Percentiles rank a stretch among this genome's conserved stretches.
Conservation (phyloP, 139 green algal genomes). For the Astrephomene gubernaculifera region DNA sequence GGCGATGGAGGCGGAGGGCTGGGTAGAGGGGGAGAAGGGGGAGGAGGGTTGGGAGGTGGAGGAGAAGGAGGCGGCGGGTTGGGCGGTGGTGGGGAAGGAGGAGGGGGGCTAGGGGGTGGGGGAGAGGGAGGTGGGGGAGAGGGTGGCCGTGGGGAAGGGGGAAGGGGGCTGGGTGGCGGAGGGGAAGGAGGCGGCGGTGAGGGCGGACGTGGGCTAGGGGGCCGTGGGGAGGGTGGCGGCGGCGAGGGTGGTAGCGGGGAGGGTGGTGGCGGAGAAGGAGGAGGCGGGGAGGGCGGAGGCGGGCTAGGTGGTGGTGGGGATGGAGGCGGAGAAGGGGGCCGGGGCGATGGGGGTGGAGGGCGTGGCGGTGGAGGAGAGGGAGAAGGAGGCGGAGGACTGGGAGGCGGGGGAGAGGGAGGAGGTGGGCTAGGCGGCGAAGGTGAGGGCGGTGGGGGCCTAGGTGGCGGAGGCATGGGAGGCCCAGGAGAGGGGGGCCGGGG, state of each 20-base stretch:
- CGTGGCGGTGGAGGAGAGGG: neutral
- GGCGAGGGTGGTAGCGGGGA: neutral
- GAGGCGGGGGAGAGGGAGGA: neutral
- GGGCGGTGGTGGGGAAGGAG: neutral
- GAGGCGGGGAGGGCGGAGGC: neutral
- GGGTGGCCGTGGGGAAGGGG: neutral
- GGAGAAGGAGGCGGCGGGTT: neutral
- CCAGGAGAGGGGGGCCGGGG: too few relatives aligned
- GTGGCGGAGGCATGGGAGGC: neutral
- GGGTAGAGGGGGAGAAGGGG: neutral
- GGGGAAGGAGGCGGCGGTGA: neutral
- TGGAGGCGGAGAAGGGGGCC: neutral
- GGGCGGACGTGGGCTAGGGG: neutral
- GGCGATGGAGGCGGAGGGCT: neutral
- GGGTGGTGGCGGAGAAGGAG: neutral
- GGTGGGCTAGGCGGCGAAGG: neutral
- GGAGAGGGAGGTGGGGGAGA: neutral
- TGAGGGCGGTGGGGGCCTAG: neutral
- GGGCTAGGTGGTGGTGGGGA: neutral
- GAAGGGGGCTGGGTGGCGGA: too few relatives aligned
- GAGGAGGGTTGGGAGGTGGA: neutral
- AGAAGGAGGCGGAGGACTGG: neutral
- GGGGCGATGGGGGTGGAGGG: neutral
- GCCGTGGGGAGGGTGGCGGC: neutral
- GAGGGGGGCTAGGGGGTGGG: neutral